Evolutionary conservation across 1,284 basidiomycete species (phyloP), one percentile per base, ranked within the genome.

Genomic region (Microbotryum silenes-acaulis): DNA sequence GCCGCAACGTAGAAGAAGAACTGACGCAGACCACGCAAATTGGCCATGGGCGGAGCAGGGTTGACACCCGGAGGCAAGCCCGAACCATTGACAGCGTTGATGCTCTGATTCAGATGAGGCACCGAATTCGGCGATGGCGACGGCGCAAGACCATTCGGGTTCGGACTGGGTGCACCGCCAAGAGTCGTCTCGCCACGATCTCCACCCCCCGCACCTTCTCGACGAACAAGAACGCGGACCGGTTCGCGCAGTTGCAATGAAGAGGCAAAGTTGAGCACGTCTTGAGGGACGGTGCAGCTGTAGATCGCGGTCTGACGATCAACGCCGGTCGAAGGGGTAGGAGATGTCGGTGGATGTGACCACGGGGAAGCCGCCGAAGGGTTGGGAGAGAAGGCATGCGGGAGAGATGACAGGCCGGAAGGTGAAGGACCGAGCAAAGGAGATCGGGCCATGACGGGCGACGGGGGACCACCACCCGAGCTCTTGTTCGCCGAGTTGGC

Each of bases 301-400:
- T 97, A 97, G 21, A 98, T 81, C 45, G 92, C 94, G 5, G 93
- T 96, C 76, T 98, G 96, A 9, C 94, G 84, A 71, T 96, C 92
- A 44, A 85, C 46, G 80, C 14, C 57, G 37, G 12, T 75, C 74
- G 57, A 69, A 51, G 54, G 63, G 72, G 64, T 61, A 29, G 67
- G n/a, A 9, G 67, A 55, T 10, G 37, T 42, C 37, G 37, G 37
- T 10, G 37, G 37, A 12, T 42, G 37, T 10, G 37, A 42, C 37
- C 37, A 49, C 48, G 20, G 33, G 51, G 33, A 53, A 57, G 27
- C 55, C 62, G 57, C 56, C 59, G 50, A 56, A 56, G 45, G 58
- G 47, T 62, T 21, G 51, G 46, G 80, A 72, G 47, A 54, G 33
- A 23, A 66, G 45, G 33, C 57, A 59, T n/a, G 59, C 53, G 33